Conservation (phyloP, 768 basidiomycete species). For the Leccinellum rugosiceps region DNA sequence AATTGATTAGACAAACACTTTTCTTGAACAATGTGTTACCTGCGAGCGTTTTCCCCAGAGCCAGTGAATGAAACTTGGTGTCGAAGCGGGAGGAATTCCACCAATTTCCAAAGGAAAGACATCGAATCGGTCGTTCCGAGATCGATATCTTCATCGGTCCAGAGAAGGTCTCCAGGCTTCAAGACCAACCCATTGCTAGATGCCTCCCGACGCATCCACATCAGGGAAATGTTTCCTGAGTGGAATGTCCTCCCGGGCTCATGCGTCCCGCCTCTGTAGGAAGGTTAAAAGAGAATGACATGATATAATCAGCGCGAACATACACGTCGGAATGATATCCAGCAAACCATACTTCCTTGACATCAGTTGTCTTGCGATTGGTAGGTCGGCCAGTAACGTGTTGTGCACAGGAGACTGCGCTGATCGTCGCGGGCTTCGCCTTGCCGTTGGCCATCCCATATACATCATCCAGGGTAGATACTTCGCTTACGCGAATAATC, state of each 20-base stretch:
- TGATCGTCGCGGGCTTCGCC: background rate
- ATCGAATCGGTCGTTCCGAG: constrained; percentile 16
- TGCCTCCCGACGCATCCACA: constrained; percentile 34
- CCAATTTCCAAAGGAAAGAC: constrained; percentile 13
- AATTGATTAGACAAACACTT: background rate
- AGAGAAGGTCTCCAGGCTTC: constrained; percentile 15
- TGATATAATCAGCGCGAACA: background rate
- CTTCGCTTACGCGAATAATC: background rate
- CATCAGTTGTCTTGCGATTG: constrained; percentile 7
- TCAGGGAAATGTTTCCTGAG: constrained; percentile 17
- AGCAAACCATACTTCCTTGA: constrained; percentile 33
- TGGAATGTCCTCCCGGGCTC: constrained; percentile 11
- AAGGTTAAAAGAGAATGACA: background rate
- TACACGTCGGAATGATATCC: constrained; percentile 38
- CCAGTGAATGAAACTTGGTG: constrained; percentile 20
- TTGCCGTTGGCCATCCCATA: background rate
- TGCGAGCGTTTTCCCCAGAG: constrained; percentile 7
- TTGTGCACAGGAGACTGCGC: background rate
- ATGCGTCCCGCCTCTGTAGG: constrained; percentile 14
- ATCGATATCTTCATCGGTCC: constrained; percentile 18
- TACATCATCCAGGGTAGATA: background rate
- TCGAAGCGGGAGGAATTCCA: constrained; percentile 12
- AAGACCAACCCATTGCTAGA: constrained; percentile 20
- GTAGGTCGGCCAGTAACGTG: background rate
- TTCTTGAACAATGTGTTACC: background rate